Evolutionary conservation across 2,329 filamentous ascomycete species (phyloP).

Genomic region (Neonectria sp.): DNA sequence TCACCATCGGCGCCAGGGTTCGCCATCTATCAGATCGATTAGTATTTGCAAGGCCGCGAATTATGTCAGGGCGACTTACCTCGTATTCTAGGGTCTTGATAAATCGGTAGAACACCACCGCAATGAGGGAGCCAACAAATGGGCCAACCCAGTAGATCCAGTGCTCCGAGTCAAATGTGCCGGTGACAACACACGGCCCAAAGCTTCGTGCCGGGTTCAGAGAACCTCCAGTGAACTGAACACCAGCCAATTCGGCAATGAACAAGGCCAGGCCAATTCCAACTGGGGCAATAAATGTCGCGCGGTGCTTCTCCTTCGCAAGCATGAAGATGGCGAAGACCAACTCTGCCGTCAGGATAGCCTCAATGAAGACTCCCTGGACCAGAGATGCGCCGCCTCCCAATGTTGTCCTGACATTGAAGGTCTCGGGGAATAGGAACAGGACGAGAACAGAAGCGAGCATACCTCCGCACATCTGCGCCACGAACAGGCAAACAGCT

Average conservation of each 20-base stretch:
- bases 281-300: slow-evolving; percentile 63
- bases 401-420: slow-evolving; percentile 60
- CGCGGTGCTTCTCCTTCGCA: slow-evolving; percentile 65
- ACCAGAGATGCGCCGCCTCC: slow-evolving; percentile 56
- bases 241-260: slow-evolving; percentile 61
- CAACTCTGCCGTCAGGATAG: slow-evolving; percentile 63
- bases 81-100: slow-evolving; percentile 59
- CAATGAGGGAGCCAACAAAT: slow-evolving; percentile 52
- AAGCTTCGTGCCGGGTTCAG: slow-evolving; percentile 64
- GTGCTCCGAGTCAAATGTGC: slow-evolving; percentile 58
- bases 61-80: slow-evolving; percentile 32
- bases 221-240: slow-evolving; percentile 64
- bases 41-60: background rate
- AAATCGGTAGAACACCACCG: slow-evolving; percentile 56
- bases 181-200: slow-evolving; percentile 61
- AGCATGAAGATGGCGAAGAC: slow-evolving; percentile 67
- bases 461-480: slow-evolving; percentile 66
- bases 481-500: slow-evolving; percentile 61
- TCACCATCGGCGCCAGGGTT: slow-evolving; percentile 64
- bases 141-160: slow-evolving; percentile 64
- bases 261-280: slow-evolving; percentile 64
- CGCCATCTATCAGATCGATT: slow-evolving; percentile 54
- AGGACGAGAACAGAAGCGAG: slow-evolving; percentile 59
- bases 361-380: slow-evolving; percentile 66
- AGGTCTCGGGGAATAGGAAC: slow-evolving; percentile 59